Conservation (phyloP, 805 yeast genomes). For the Millerozyma acaciae region DNA sequence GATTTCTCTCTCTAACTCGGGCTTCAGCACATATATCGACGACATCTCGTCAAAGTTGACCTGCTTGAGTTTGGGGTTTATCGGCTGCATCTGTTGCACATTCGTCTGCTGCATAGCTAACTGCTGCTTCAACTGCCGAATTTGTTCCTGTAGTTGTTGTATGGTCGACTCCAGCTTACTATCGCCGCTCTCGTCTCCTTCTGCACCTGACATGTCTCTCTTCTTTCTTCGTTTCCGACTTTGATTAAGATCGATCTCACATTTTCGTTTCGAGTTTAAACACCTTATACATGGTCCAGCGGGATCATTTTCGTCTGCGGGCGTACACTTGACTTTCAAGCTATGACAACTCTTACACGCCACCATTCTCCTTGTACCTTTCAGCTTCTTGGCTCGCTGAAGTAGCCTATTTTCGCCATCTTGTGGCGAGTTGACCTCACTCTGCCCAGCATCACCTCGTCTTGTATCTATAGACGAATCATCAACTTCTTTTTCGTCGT, state of each 20-base stretch:
- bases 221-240: slow-evolving; percentile 47
- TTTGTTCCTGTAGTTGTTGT: slow-evolving; percentile 18
- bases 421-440: neutral
- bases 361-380: slow-evolving; percentile 38
- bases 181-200: slow-evolving; percentile 6
- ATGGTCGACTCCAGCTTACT: slow-evolving; percentile 14
- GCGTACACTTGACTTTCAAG: slow-evolving; percentile 80
- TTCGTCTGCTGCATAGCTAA: slow-evolving; percentile 5
- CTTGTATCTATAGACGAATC: neutral
- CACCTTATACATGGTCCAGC: slow-evolving; percentile 74
- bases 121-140: slow-evolving; percentile 14
- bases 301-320: slow-evolving; percentile 56
- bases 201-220: slow-evolving; percentile 22
- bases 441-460: neutral
- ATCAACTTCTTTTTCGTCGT: neutral
- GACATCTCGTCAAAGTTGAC: neutral
- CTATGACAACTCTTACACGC: slow-evolving; percentile 78
- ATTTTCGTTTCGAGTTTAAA: slow-evolving; percentile 53
- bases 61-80: neutral
- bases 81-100: neutral
- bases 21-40: slow-evolving; percentile 17
- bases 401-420: neutral
- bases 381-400: neutral
- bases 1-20: slow-evolving; percentile 41
- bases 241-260: slow-evolving; percentile 65